These are phyloP conservation scores for Clausena lansium DNA, from an alignment of 345 rosid genomes.

Conservation along the genomic window DNA sequence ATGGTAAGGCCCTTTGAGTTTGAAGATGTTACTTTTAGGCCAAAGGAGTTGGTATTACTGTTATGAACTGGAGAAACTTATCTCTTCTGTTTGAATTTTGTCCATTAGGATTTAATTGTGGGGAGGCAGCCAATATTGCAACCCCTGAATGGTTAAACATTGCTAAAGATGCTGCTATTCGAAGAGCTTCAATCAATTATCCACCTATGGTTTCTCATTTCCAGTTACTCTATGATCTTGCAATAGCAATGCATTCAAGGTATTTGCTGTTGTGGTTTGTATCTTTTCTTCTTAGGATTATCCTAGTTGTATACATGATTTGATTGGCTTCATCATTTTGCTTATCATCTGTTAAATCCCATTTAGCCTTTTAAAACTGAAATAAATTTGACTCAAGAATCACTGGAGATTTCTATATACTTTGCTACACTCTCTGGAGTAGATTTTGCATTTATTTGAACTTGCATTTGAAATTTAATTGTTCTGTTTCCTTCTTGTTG, in stretches of 20 bases:
- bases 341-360: neutral
- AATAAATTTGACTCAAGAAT: conserved; percentile 9
- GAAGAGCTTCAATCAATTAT: conserved; percentile 95
- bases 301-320: neutral
- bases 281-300: conserved; percentile 11
- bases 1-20: conserved; percentile 49
- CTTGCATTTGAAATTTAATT: conserved; percentile 6
- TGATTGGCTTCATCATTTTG: conserved; percentile 9
- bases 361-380: neutral
- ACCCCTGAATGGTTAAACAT: conserved; percentile 87
- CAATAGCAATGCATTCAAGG: conserved; percentile 79
- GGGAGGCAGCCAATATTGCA: conserved; percentile 98
- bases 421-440: neutral
- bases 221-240: conserved; percentile 96
- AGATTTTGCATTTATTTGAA: neutral
- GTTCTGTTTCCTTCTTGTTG: neutral
- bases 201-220: conserved; percentile 99
- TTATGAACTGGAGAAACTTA: neutral
- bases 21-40: conserved; percentile 7
- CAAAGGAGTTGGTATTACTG: conserved; percentile 4
- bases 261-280: conserved; percentile 21
- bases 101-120: conserved; percentile 79
- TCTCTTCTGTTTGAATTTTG: conserved; percentile 10
- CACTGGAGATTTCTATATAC: neutral
- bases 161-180: conserved; percentile 92